Evolutionary conservation across 108 stramenopile genomes (phyloP), one percentile per base, ranked within the genome.

Genomic region (Pseudonitzschia delicatissima): DNA sequence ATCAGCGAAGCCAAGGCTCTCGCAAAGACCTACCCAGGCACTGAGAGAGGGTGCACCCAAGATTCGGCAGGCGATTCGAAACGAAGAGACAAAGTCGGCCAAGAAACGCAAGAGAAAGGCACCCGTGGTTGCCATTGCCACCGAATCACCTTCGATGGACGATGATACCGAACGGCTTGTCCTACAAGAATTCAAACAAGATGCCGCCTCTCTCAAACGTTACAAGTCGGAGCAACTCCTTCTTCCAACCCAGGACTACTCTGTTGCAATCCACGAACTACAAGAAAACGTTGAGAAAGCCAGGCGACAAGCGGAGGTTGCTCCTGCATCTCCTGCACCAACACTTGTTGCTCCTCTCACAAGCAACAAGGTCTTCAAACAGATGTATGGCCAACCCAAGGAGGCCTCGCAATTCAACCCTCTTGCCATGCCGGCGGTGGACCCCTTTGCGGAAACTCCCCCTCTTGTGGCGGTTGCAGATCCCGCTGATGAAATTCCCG

Each of bases 1-100:
- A 73, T 90, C 35, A 83, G 85, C 48, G 79, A 86, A 36, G 50
- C 48, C 1, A 86, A 82, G 42, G 83, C 87, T 36, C 66, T 93
- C 69, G 86, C 89, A 7, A 93, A 93, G 59, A 88, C 82, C n/a
- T 7, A 84, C 80, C 57, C 92, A 93, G 59, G 88, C 89, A 12
- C 57, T 93, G n/a, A 67, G 92, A 53, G 92, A 93, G 73, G 92
- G 90, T 8, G 90, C 90, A 32, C 90, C 90, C 21, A 74, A 74
- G 25, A 87, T 91, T 60, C 81, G 87, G 53, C 83, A 83, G 4
- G 74, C 78, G 0, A 77, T 77, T 34, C 48, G 68, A 55, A 29
- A 5, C 31, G 17, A 69, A 67, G 23, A 31, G 31, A 48, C 57
- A 23, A 65, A 27, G 44, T 8, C 34, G 2, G 53, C 36, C 3